These are phyloP conservation scores for Paecilomyces formosus DNA, from an alignment of 2,329 filamentous ascomycete genomes.

Conservation along the genomic window DNA sequence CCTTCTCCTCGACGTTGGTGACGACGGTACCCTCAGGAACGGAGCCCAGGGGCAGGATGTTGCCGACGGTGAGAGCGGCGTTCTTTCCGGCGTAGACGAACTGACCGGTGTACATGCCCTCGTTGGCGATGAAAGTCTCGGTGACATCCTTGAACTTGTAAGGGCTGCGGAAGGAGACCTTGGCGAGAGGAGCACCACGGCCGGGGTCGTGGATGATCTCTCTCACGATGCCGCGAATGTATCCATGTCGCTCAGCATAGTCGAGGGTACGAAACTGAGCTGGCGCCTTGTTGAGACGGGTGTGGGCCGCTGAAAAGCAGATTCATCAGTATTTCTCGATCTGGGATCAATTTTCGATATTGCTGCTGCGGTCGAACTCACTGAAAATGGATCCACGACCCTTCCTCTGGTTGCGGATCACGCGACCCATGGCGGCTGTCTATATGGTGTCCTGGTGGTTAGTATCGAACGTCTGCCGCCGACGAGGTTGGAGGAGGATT, in stretches of 20 bases:
- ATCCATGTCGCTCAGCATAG: conserved; percentile 94
- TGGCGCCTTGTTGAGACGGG: conserved; percentile 88
- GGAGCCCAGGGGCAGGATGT: conserved; percentile 87
- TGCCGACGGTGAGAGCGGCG: conserved; percentile 91
- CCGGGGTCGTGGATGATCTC: conserved; percentile 99
- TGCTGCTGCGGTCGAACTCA: conserved; percentile 42
- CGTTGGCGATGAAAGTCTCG: conserved; percentile 99
- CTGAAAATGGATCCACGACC: conserved; percentile 73
- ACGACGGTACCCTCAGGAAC: conserved; percentile 99
- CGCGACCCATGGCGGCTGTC: conserved; percentile 54
- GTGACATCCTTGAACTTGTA: conserved; percentile 97
- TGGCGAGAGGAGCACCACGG: conserved; percentile 95
- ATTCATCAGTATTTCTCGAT: conserved; percentile 23
- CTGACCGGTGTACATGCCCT: conserved; percentile 99
- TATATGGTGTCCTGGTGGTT: conserved; percentile 25
- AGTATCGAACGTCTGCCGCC: conserved; percentile 25
- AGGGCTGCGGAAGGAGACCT: conserved; percentile 93
- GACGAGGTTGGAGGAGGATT: conserved; percentile 20
- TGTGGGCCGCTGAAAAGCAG: conserved; percentile 58
- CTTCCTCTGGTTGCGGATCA: conserved; percentile 72
- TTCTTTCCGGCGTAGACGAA: conserved; percentile 99
- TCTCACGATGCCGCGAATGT: conserved; percentile 95
- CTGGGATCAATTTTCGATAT: conserved; percentile 11
- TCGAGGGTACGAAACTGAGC: conserved; percentile 97
- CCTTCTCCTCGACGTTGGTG: conserved; percentile 98